Percentiles rank a stretch among this genome's conserved stretches.
Conservation (phyloP, 352 stramenopile species). For the Globisporangium nodosum region DNA sequence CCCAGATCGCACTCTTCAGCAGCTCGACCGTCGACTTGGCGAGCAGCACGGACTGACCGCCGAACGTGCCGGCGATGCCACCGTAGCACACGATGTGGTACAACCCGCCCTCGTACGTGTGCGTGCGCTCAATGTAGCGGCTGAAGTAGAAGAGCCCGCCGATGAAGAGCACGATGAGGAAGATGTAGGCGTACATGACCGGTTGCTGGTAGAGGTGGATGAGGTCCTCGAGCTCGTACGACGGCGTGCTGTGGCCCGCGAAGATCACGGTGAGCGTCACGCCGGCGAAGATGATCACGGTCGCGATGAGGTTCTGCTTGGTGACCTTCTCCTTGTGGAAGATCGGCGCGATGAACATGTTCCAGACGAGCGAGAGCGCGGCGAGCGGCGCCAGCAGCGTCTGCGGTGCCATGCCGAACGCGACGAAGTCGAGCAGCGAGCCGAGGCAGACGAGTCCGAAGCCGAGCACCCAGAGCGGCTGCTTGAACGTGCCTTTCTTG, state of each 20-base stretch:
- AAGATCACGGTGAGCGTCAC: constrained; percentile 89
- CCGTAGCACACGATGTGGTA: constrained; percentile 88
- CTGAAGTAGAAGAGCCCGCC: constrained; percentile 49
- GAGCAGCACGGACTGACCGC: constrained; percentile 84
- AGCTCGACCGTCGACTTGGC: constrained; percentile 88
- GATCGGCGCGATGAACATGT: constrained; percentile 88
- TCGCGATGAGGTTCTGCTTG: constrained; percentile 72
- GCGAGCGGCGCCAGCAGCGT: constrained; percentile 87
- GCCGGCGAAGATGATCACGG: constrained; percentile 84
- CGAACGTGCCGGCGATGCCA: constrained; percentile 85
- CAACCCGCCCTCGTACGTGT: constrained; percentile 59
- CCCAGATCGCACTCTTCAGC: constrained; percentile 88
- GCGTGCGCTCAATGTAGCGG: constrained; percentile 68
- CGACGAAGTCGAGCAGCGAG: constrained; percentile 87
- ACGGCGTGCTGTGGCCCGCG: constrained; percentile 76
- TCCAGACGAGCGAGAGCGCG: constrained; percentile 88
- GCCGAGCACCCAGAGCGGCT: constrained; percentile 88
- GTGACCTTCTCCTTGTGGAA: constrained; percentile 90
- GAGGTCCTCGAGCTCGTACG: constrained; percentile 85
- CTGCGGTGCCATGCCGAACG: constrained; percentile 89
- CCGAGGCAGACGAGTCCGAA: constrained; percentile 78
- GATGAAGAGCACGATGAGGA: constrained; percentile 68
- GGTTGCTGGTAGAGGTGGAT: constrained; percentile 74
- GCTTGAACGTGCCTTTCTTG: constrained; percentile 74
- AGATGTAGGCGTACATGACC: constrained; percentile 82